Conservation (phyloP, 2,329 filamentous ascomycete genomes). For the Stachybotrys chlorohalonatus region DNA sequence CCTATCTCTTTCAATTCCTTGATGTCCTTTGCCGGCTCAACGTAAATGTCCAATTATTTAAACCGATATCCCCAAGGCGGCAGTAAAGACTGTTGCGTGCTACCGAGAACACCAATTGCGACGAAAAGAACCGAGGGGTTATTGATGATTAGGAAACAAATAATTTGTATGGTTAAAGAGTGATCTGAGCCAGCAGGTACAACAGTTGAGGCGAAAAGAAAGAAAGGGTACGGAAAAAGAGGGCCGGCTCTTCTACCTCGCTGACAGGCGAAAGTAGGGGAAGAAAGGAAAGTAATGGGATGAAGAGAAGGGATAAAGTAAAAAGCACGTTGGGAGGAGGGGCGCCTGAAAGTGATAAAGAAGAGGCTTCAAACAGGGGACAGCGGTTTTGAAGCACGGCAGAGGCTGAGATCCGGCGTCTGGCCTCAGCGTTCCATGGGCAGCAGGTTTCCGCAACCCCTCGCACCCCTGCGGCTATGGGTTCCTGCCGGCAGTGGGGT, state of each 20-base stretch:
- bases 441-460: background rate
- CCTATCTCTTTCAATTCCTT: background rate
- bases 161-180: slow-evolving; percentile 23
- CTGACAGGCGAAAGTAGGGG: slow-evolving; percentile 10
- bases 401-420: background rate
- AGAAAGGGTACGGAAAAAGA: slow-evolving; percentile 10
- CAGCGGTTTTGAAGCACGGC: background rate
- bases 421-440: background rate
- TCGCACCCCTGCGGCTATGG: background rate
- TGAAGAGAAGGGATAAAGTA: background rate
- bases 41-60: background rate
- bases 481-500: background rate
- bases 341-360: slow-evolving; percentile 1
- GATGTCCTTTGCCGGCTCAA: background rate
- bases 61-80: background rate
- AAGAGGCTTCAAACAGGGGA: background rate
- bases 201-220: slow-evolving; percentile 2
- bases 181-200: slow-evolving; percentile 52
- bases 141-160: slow-evolving; percentile 1
- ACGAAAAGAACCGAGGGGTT: slow-evolving; percentile 1
- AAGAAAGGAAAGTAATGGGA: slow-evolving; percentile 6
- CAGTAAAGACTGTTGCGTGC: background rate
- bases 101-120: background rate
- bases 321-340: background rate
- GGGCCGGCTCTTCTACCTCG: slow-evolving; percentile 7